These are phyloP conservation scores for Cladorrhinum sp. DNA, from an alignment of 2,329 filamentous ascomycete genomes.

Conservation along the genomic window DNA sequence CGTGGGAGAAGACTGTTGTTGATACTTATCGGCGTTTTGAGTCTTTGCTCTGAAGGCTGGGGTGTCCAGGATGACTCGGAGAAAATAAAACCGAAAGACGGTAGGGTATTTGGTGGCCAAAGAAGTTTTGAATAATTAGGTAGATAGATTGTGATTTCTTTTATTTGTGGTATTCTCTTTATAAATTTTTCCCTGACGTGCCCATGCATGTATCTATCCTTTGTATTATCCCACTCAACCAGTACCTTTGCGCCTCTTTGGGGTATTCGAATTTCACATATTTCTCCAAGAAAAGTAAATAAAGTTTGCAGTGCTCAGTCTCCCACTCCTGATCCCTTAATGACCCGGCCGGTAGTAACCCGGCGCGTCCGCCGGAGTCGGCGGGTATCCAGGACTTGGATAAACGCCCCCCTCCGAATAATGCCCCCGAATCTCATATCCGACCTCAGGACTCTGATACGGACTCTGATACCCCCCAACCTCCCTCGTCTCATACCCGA, in stretches of 20 bases:
- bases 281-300: background rate
- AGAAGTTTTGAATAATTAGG: background rate
- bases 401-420: background rate
- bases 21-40: conserved; percentile 49
- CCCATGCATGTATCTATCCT: background rate
- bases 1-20: conserved; percentile 32
- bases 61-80: no score
- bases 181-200: no score
- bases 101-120: no score
- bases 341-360: background rate
- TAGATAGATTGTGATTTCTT: background rate
- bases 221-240: background rate
- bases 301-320: no score
- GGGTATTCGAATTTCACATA: background rate
- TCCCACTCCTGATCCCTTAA: background rate
- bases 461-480: background rate
- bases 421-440: background rate
- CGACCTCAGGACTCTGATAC: background rate
- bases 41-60: background rate
- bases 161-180: no score
- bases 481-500: background rate
- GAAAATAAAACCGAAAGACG: no score
- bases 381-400: background rate
- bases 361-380: background rate
- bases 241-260: background rate